phyloP scores from a whole-genome alignment of 768 basidiomycete species.

The Candolleomyces efflorescens region DNA sequence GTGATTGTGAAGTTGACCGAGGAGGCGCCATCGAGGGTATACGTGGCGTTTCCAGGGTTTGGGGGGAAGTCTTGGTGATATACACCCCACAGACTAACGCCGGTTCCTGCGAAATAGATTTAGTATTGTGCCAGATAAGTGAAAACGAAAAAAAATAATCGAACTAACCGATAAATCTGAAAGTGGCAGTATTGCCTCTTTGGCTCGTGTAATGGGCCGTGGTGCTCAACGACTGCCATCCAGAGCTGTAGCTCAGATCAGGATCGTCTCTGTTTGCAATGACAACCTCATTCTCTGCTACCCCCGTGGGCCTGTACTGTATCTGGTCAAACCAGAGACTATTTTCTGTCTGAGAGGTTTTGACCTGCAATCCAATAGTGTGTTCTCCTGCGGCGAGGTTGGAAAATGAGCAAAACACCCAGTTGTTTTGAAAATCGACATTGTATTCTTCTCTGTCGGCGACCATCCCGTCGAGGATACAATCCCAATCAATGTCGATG shows the following conservation, averaged over 20 bases:
- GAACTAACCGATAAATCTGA: slow-evolving; percentile 5
- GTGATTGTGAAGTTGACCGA: neutral
- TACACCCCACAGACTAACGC: neutral
- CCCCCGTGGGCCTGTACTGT: neutral
- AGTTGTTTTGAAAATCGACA: slow-evolving; percentile 5
- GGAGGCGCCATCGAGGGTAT: neutral
- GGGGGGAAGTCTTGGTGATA: neutral
- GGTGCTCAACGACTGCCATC: neutral
- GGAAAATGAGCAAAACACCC: slow-evolving; percentile 3
- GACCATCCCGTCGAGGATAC: slow-evolving; percentile 1
- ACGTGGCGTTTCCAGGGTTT: neutral
- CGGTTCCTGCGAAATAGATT: neutral
- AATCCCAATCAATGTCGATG: slow-evolving; percentile 1
- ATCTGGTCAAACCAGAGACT: slow-evolving; percentile 4
- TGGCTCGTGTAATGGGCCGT: neutral
- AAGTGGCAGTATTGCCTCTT: neutral
- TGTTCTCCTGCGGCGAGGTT: neutral
- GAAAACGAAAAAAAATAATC: neutral
- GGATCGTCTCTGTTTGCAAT: slow-evolving; percentile 1
- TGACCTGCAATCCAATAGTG: neutral
- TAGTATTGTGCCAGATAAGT: neutral
- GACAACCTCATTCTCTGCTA: neutral
- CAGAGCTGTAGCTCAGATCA: neutral
- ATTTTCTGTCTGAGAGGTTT: neutral
- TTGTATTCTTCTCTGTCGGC: neutral